phyloP scores from a whole-genome alignment of 495 filamentous ascomycete genomes.

The Aspergillus funiculosus region DNA sequence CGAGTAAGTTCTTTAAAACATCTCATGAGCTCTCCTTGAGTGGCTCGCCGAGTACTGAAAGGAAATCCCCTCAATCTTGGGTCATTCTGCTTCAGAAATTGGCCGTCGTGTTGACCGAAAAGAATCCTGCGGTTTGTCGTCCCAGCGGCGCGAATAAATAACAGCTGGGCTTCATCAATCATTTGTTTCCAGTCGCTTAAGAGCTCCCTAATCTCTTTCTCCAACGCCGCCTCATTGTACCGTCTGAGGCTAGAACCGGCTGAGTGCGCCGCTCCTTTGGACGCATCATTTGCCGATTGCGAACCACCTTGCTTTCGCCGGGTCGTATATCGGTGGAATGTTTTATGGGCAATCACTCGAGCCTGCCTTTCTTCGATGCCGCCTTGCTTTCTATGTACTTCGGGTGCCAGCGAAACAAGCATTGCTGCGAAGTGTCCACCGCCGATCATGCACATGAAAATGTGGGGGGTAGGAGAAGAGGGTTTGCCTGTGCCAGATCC shows the following conservation, averaged over 20 bases:
- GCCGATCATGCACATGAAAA: slow-evolving; percentile 97
- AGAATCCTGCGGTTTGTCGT: slow-evolving; percentile 76
- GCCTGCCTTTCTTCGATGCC: slow-evolving; percentile 75
- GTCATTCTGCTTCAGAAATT: slow-evolving; percentile 77
- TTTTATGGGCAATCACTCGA: slow-evolving; percentile 87
- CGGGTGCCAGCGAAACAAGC: slow-evolving; percentile 83
- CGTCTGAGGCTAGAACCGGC: slow-evolving; percentile 84
- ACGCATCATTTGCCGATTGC: slow-evolving; percentile 84
- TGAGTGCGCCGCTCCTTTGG: slow-evolving; percentile 89
- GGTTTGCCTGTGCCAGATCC: slow-evolving; percentile 45
- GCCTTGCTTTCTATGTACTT: slow-evolving; percentile 60
- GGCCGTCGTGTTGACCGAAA: slow-evolving; percentile 85
- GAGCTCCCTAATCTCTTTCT: slow-evolving; percentile 72
- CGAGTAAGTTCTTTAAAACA: slow-evolving; percentile 88
- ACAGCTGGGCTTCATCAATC: slow-evolving; percentile 73
- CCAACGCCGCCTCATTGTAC: slow-evolving; percentile 87
- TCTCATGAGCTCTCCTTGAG: slow-evolving; percentile 89
- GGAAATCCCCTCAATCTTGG: slow-evolving; percentile 82
- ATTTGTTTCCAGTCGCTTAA: slow-evolving; percentile 74
- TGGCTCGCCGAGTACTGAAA: slow-evolving; percentile 90
- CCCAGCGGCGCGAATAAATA: slow-evolving; percentile 88
- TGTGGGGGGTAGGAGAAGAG: slow-evolving; percentile 62
- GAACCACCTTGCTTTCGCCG: slow-evolving; percentile 92
- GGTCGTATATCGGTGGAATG: slow-evolving; percentile 95
- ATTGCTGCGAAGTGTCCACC: slow-evolving; percentile 97